Evolutionary conservation across 2,329 filamentous ascomycete species (phyloP).

Genomic region (Stagonosporopsis tanaceti): DNA sequence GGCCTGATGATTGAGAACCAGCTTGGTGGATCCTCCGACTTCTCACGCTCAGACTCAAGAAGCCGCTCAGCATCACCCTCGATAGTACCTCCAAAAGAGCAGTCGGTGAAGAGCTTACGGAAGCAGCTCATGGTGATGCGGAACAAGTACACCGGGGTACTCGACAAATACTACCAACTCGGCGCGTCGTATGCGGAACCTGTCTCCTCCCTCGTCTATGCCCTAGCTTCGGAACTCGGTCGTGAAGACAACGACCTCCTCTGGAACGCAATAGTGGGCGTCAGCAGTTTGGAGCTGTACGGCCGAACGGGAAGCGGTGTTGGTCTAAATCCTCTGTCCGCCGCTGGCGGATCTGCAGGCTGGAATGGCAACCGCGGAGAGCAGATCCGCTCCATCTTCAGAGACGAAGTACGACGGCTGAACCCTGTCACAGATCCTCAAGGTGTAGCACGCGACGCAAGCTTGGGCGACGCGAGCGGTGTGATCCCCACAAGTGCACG

Average conservation of each 20-base stretch:
- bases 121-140: slow-evolving; percentile 77
- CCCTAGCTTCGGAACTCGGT: slow-evolving; percentile 90
- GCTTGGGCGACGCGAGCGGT: slow-evolving; percentile 73
- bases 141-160: slow-evolving; percentile 75
- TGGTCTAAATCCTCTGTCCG: slow-evolving; percentile 66
- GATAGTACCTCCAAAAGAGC: slow-evolving; percentile 59
- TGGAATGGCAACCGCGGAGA: slow-evolving; percentile 86
- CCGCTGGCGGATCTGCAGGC: slow-evolving; percentile 66
- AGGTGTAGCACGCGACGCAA: slow-evolving; percentile 66
- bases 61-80: slow-evolving; percentile 48
- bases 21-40: slow-evolving; percentile 48
- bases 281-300: slow-evolving; percentile 92
- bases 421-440: slow-evolving; percentile 75
- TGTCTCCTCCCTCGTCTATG: slow-evolving; percentile 93
- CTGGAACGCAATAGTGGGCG: slow-evolving; percentile 93
- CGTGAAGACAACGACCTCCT: slow-evolving; percentile 96
- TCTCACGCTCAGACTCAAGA: slow-evolving; percentile 51
- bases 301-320: slow-evolving; percentile 84
- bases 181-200: slow-evolving; percentile 94
- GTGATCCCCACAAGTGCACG: slow-evolving; percentile 88
- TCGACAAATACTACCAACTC: slow-evolving; percentile 84
- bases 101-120: slow-evolving; percentile 76
- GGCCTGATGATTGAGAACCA: slow-evolving; percentile 57
- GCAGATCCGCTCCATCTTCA: slow-evolving; percentile 81
- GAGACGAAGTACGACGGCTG: slow-evolving; percentile 91